Base-by-base conservation (phyloP, 345 rosid species). In the Stellera chamaejasme region DNA sequence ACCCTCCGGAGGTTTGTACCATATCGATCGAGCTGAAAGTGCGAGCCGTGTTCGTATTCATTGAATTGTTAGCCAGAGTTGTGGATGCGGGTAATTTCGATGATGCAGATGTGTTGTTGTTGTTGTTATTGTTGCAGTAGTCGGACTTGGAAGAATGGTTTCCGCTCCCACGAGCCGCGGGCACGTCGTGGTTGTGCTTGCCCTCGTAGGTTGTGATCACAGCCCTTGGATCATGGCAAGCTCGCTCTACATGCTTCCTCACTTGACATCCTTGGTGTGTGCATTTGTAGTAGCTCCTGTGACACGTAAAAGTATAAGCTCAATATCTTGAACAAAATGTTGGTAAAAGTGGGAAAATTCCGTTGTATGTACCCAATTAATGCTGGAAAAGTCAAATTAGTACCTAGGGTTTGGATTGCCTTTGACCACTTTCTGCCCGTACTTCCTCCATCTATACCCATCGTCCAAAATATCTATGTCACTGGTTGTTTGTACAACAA, bases 181-280 rank as follows among this genome's bases (percentile, higher is more conserved):
- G 98, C 50, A 85, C 87, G 43, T 85, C 88, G 65, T 91, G 98
- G 75, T 82, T 83, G 66, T 91, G 98, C 65, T 91, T 91, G n/a
- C 96, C 98, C 46, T 91, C 95, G 10, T 91, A 91, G 65, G 96
- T 91, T 28, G 98, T 91, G 77, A 91, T 85, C 70, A 91, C 98
- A 46, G 95, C 75, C 66, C 88, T 74, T 0, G 72, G 65, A 63
- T 91, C 96, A 47, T 85, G 88, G 10, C 82, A 80, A 59, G 98
- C 95, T 69, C 98, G 66, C 77, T 91, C 98, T 2, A 91, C 90
- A 57, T 91, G 98, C 67, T 88, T 91, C 55, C 96, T 79, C 55
- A 91, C 98, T 0, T 83, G 83, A 65, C 98, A 91, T 44, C 80
- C 90, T n/a, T 76, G 77, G 60, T 68, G 60, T 10, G 96, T 91